A percentile compares a stretch with the other conserved stretches of the same genome.
These are phyloP conservation scores for Podospora comata DNA, from an alignment of 495 filamentous ascomycete species.

Conservation along the genomic window DNA sequence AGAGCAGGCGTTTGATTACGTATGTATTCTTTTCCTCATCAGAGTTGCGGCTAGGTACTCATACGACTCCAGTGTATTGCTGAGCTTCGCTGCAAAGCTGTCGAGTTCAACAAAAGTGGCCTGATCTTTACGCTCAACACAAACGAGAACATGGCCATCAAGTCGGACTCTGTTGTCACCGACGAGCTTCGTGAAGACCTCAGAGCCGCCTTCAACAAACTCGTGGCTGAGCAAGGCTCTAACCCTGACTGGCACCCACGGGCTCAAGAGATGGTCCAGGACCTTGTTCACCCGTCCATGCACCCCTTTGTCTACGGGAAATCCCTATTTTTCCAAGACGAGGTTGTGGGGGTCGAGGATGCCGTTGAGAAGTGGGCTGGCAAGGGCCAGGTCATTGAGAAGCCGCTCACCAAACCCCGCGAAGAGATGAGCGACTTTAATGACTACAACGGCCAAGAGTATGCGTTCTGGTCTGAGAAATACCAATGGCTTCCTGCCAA, in stretches of 20 bases:
- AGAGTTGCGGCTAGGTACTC: not conserved
- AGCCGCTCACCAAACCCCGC: not conserved
- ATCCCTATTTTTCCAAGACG: conserved; percentile 34
- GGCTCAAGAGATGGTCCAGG: conserved; percentile 53
- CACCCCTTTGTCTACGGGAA: conserved; percentile 55
- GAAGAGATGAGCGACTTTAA: not conserved
- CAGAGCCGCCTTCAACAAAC: conserved; percentile 23
- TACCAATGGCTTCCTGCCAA: conserved; percentile 66
- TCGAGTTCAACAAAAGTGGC: conserved; percentile 33
- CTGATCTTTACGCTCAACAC: conserved; percentile 36
- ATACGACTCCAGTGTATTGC: conserved; percentile 40
- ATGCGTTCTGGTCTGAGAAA: conserved; percentile 39
- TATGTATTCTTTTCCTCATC: not conserved
- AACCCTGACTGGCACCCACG: conserved; percentile 58
- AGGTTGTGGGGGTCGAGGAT: conserved; percentile 31
- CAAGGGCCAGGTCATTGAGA: conserved; percentile 26
- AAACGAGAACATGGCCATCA: conserved; percentile 22
- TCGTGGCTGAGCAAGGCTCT: conserved; percentile 43
- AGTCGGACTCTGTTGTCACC: conserved; percentile 31
- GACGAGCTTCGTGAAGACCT: conserved; percentile 21
- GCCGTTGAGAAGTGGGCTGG: conserved; percentile 35
- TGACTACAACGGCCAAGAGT: not conserved
- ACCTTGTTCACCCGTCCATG: conserved; percentile 61
- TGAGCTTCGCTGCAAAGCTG: conserved; percentile 50
- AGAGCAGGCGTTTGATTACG: conserved; percentile 40